Evolutionary conservation across 441 rosid species (phyloP), one percentile per base, ranked within the genome.

Genomic region (Gossypium aridum): DNA sequence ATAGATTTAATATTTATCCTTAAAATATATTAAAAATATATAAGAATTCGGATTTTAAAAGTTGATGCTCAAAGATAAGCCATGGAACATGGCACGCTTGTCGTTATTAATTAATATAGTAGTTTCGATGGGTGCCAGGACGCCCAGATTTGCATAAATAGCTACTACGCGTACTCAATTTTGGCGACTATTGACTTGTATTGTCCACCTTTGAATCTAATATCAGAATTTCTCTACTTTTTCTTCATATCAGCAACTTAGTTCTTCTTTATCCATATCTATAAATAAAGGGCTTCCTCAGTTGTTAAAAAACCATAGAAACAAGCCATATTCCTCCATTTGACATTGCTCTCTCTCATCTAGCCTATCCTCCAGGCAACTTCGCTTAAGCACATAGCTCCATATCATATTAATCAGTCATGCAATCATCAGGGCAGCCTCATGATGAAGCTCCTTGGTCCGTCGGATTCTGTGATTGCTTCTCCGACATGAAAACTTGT

Each of bases 391-490:
- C 20, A n/a, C 34, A n/a, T 31, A 2, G 20, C 17, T 14, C 49
- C 12, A 16, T 54, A 54, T 54, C 23, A 55, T 9, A 57, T 57
- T 10, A 3, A 26, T 57, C n/a, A 10, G 12, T 13, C 31, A 57
- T 57, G 63, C 22, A 57, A 34, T 3, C 56, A 2, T n/a, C 45
- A 25, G 31, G 34, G 55, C 53, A 34, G 63, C 10, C 62, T 66
- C 78, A 25, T 0, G 62, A 62, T 26, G 78, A 72, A 72, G 78
- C 34, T 61, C 74, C 75, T 63, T 82, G 85, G 83, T 82, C 85
- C 25, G 71, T 83, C 37, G 87, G 85, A 64, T 78, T 84, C 56
- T 84, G 79, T 53, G 83, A 80, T 63, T 82, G 85, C 74, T 76
- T 73, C 64, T 76, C 82, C 22, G 85, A 84, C 72, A 77, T 70